Conservation (phyloP, 129 eudicot genomes). For the Chrysanthemum makinoi region DNA sequence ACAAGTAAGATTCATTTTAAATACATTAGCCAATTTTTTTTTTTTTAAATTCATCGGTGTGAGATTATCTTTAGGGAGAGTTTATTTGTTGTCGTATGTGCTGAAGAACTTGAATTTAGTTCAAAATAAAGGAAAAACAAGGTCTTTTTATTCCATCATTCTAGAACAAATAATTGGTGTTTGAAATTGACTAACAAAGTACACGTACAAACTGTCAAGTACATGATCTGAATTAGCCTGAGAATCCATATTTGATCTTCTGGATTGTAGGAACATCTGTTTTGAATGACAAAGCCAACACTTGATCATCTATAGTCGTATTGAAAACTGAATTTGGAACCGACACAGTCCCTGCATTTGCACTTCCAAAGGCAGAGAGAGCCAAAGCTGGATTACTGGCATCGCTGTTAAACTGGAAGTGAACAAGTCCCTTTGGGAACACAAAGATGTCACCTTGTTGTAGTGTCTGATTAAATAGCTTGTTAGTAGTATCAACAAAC, state of each 20-base stretch:
- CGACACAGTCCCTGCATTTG: constrained; percentile 25
- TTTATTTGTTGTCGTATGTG: no score
- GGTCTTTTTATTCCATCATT: neutral
- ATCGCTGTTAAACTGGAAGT: constrained; percentile 21
- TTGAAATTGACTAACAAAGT: neutral
- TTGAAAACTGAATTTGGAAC: constrained; percentile 28
- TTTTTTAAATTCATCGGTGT: no score
- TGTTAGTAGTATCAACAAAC: constrained; percentile 29
- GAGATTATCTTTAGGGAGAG: no score
- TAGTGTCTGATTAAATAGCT: constrained; percentile 18
- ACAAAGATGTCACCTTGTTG: constrained; percentile 30
- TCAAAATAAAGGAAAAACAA: no score
- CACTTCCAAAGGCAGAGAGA: constrained; percentile 29
- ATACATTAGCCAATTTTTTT: no score
- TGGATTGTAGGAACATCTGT: constrained; percentile 31
- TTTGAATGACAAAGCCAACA: constrained; percentile 26
- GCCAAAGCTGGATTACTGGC: constrained; percentile 20
- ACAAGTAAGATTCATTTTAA: no score
- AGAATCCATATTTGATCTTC: constrained; percentile 28
- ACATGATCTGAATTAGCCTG: neutral
- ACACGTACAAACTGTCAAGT: neutral
- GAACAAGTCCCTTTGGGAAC: constrained; percentile 33
- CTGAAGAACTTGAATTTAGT: no score
- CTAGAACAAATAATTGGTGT: neutral
- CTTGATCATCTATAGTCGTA: constrained; percentile 20